These are phyloP conservation scores for Nemophila menziesii DNA, from an alignment of 257 asterid species.

Conservation along the genomic window DNA sequence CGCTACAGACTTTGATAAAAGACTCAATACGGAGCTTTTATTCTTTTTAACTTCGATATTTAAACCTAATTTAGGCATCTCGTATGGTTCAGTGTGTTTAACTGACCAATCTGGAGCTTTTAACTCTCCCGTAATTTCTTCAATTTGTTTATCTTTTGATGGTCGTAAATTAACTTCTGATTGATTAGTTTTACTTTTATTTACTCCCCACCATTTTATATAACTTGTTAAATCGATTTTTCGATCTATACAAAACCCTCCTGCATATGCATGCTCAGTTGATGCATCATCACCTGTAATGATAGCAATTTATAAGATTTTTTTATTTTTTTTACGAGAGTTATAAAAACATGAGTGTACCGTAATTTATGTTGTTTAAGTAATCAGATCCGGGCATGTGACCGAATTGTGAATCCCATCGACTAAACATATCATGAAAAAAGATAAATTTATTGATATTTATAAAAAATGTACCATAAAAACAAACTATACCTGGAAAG, in stretches of 20 bases:
- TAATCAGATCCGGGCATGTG: slow-evolving; percentile 52
- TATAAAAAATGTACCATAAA: neutral
- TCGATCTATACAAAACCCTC: slow-evolving; percentile 55
- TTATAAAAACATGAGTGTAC: slow-evolving; percentile 14
- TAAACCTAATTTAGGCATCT: slow-evolving; percentile 82
- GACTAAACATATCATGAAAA: slow-evolving; percentile 23
- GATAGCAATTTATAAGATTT: slow-evolving; percentile 2
- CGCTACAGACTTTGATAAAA: slow-evolving; percentile 65
- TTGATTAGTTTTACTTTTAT: slow-evolving; percentile 48
- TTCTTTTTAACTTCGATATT: slow-evolving; percentile 47
- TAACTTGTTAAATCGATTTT: slow-evolving; percentile 85
- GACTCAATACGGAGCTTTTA: slow-evolving; percentile 66
- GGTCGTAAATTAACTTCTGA: slow-evolving; percentile 49
- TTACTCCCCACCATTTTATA: slow-evolving; percentile 93
- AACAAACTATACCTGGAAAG: slow-evolving; percentile 64
- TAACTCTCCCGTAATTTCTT: slow-evolving; percentile 60
- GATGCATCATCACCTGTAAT: slow-evolving; percentile 56
- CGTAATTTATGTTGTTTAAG: slow-evolving; percentile 46
- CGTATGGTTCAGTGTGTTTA: slow-evolving; percentile 74
- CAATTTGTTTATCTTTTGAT: slow-evolving; percentile 52
- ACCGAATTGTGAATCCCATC: slow-evolving; percentile 80
- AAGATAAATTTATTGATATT: slow-evolving; percentile 2
- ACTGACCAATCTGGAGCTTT: slow-evolving; percentile 45
- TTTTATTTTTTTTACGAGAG: neutral
- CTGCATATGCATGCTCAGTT: slow-evolving; percentile 49